These are phyloP conservation scores for Chrysopogon serrulatus DNA, from an alignment of 176 grass and related monocot genomes.

Conservation along the genomic window DNA sequence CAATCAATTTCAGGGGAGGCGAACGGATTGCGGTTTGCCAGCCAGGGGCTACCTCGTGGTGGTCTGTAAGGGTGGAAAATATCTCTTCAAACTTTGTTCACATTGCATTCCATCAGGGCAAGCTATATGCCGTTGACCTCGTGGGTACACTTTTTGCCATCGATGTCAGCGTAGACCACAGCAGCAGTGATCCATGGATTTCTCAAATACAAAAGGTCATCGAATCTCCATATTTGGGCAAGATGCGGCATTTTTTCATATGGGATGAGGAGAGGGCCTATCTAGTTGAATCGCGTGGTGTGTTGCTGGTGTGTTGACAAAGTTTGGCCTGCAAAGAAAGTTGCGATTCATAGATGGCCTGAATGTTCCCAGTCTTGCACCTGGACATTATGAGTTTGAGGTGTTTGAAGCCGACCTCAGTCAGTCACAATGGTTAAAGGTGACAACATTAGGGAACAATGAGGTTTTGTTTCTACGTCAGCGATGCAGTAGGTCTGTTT, in stretches of 20 bases:
- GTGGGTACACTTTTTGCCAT: not conserved
- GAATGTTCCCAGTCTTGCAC: not conserved
- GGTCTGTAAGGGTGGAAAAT: not conserved
- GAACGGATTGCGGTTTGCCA: not conserved
- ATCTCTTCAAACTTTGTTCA: not conserved
- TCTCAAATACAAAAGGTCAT: not conserved
- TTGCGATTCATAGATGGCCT: accelerated
- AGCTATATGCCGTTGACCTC: not conserved
- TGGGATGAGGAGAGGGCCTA: not conserved
- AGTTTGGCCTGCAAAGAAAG: too few relatives aligned
- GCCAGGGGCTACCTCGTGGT: not conserved
- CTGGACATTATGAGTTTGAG: not conserved
- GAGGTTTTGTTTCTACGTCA: not conserved
- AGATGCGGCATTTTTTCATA: not conserved
- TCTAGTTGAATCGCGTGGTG: not conserved
- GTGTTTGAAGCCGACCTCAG: not conserved
- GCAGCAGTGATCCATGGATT: not conserved
- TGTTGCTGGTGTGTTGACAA: not conserved
- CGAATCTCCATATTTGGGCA: not conserved
- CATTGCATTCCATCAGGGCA: not conserved
- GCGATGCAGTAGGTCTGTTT: not conserved
- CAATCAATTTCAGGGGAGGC: not conserved
- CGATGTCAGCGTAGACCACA: not conserved
- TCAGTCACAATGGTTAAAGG: not conserved
- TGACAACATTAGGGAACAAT: not conserved